Percentiles rank a stretch among this genome's conserved stretches.
These are phyloP conservation scores for Dalbergia cultrata DNA, from an alignment of 306 rosid genomes.

Conservation along the genomic window DNA sequence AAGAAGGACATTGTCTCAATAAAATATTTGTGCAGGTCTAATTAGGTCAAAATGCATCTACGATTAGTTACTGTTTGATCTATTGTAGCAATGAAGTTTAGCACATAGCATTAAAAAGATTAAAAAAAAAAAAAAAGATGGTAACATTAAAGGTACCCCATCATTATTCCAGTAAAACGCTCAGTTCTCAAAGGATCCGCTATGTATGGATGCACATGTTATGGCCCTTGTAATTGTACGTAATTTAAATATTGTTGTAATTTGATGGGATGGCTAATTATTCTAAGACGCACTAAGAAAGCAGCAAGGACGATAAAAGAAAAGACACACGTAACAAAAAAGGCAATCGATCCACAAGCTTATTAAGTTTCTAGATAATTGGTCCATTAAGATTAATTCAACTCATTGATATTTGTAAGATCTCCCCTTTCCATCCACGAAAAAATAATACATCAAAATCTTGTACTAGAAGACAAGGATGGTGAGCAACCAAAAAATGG, in stretches of 20 bases:
- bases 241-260: not conserved
- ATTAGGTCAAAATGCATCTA: slow-evolving; percentile 43
- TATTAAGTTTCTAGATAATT: slow-evolving; percentile 2
- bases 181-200: slow-evolving; percentile 5
- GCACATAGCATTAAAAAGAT: not conserved
- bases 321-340: not conserved
- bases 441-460: slow-evolving; percentile 24
- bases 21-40: slow-evolving; percentile 23
- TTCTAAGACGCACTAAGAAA: slow-evolving; percentile 1
- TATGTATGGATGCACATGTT: slow-evolving; percentile 18
- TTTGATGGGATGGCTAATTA: slow-evolving; percentile 34
- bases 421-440: slow-evolving; percentile 51
- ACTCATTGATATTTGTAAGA: slow-evolving; percentile 23
- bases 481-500: slow-evolving; percentile 53
- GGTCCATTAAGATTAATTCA: slow-evolving; percentile 36
- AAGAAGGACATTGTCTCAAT: slow-evolving; percentile 27
- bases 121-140: not conserved
- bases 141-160: not conserved
- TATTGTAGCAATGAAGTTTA: not conserved
- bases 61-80: slow-evolving; percentile 21
- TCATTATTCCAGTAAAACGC: slow-evolving; percentile 9
- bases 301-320: not conserved
- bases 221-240: slow-evolving; percentile 4
- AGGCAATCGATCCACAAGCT: slow-evolving; percentile 35
- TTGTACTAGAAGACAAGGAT: slow-evolving; percentile 44